These are phyloP conservation scores for Colletotrichum sp. DNA, from an alignment of 2,329 filamentous ascomycete genomes.

Conservation along the genomic window DNA sequence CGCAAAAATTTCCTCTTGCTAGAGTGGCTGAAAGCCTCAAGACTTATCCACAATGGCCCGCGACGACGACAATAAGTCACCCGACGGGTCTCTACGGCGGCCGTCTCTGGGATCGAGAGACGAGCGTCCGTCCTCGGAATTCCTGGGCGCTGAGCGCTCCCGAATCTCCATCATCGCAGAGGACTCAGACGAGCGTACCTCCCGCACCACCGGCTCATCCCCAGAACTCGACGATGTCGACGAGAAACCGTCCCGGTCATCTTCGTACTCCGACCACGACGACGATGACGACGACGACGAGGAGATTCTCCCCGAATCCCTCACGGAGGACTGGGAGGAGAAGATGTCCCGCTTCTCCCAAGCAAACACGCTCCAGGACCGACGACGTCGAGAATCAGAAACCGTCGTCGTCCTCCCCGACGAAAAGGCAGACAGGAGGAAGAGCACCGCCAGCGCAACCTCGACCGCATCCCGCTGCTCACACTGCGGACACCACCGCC, in stretches of 20 bases:
- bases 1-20: not conserved
- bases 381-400: not conserved
- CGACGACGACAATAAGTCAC: not conserved
- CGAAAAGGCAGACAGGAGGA: not conserved
- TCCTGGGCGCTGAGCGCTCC: not conserved
- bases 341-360: not conserved
- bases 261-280: not conserved
- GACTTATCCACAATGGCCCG: not conserved
- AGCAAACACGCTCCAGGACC: not conserved
- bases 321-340: conserved; percentile 3
- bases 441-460: not conserved
- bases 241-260: not conserved
- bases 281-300: not conserved
- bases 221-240: not conserved
- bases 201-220: not conserved
- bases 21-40: not conserved
- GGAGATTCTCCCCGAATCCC: not conserved
- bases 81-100: not conserved
- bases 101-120: not conserved
- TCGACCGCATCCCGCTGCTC: not conserved
- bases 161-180: not conserved
- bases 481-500: not conserved
- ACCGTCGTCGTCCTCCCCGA: not conserved
- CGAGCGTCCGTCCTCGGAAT: conserved; percentile 4
- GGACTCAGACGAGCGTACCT: not conserved